phyloP scores from a whole-genome alignment of 768 basidiomycete species.

The Leucosporidium scottii region DNA sequence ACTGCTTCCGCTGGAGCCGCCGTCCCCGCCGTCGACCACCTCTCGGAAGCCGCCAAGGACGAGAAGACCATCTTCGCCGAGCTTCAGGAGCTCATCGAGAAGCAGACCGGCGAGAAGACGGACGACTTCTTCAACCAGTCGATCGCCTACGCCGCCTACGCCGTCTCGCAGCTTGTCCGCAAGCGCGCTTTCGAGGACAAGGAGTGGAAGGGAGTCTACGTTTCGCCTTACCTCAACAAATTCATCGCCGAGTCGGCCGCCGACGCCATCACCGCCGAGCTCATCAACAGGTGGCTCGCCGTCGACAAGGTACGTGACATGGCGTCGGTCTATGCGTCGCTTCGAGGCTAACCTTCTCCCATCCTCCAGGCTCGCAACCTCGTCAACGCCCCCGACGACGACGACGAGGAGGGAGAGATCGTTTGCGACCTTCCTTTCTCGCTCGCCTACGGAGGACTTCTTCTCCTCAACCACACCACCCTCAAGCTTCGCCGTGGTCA shows the following conservation, averaged over 20 bases:
- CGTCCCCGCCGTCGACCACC: conserved; percentile 51
- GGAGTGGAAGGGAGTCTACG: conserved; percentile 51
- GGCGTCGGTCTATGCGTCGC: neutral
- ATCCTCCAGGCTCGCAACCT: conserved; percentile 45
- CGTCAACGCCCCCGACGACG: conserved; percentile 45
- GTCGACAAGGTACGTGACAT: conserved; percentile 53
- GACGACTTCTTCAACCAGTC: conserved; percentile 50
- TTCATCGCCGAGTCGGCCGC: conserved; percentile 51
- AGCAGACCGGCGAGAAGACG: conserved; percentile 42
- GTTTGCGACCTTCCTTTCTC: conserved; percentile 92
- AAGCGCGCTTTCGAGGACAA: conserved; percentile 42
- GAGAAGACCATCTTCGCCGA: conserved; percentile 25
- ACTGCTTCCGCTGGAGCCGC: conserved; percentile 41
- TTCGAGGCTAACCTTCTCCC: neutral
- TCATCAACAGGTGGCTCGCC: conserved; percentile 65
- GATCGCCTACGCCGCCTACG: conserved; percentile 63
- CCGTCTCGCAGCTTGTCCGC: conserved; percentile 68
- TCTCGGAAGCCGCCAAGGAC: conserved; percentile 41
- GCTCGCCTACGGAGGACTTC: conserved; percentile 86
- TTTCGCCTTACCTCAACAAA: conserved; percentile 63
- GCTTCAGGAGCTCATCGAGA: conserved; percentile 22
- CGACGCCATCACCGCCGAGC: conserved; percentile 51
- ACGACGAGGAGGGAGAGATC: conserved; percentile 69
- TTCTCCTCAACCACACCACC: conserved; percentile 87
- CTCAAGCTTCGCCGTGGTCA: conserved; percentile 81